These are phyloP conservation scores for Colletotrichum scovillei DNA, from an alignment of 2,329 filamentous ascomycete genomes.

Conservation along the genomic window DNA sequence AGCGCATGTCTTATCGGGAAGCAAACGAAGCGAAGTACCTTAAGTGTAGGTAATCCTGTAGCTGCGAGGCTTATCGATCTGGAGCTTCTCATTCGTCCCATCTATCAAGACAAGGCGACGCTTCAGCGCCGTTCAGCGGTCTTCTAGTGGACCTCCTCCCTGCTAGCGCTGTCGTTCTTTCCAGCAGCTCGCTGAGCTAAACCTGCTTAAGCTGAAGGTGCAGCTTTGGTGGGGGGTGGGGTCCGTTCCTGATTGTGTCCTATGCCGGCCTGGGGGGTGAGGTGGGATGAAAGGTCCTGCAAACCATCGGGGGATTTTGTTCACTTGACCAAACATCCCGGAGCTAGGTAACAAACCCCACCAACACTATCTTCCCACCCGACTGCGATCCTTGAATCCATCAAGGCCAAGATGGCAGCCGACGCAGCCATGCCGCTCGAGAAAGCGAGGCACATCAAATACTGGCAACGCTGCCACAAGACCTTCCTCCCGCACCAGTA, in stretches of 20 bases:
- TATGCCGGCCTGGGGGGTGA: not conserved
- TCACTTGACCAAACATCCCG: not conserved
- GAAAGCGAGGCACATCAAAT: conserved; percentile 80
- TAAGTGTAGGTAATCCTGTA: not conserved
- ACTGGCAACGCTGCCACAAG: conserved; percentile 91
- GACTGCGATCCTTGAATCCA: not conserved
- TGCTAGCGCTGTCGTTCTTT: conserved; percentile 16
- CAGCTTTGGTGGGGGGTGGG: conserved; percentile 15
- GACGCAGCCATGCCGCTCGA: conserved; percentile 56
- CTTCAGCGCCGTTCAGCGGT: not conserved
- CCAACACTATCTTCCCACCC: not conserved
- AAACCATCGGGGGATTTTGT: not conserved
- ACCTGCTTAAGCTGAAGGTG: not conserved
- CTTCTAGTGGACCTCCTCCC: conserved; percentile 3
- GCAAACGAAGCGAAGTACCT: not conserved
- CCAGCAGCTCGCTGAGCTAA: not conserved
- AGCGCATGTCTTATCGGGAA: conserved; percentile 28
- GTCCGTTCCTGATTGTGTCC: not conserved
- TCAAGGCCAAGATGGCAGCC: conserved; percentile 35
- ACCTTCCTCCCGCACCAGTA: conserved; percentile 85
- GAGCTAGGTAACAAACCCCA: not conserved
- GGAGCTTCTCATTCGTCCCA: conserved; percentile 25
- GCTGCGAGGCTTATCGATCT: conserved; percentile 22
- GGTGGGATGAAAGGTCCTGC: conserved; percentile 1
- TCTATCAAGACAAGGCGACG: not conserved